Evolutionary conservation across 768 basidiomycete genomes (phyloP), one percentile per base, ranked within the genome.

Genomic region (button mushroom (Agaricus bisporus)): DNA sequence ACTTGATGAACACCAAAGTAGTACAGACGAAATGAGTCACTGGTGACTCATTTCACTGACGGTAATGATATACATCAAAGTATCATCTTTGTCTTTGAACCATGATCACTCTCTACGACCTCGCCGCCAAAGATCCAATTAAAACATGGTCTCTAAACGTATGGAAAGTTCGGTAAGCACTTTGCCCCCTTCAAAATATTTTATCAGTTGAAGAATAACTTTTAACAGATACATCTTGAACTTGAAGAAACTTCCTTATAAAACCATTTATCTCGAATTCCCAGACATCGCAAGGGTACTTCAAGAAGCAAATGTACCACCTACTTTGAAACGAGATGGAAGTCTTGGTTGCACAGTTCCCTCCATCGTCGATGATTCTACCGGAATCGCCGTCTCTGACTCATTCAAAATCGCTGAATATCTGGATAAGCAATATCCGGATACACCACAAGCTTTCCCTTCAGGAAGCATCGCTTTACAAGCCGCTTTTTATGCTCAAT

Each of bases 211-310:
- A n/a, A n/a, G 22, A 3, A 2, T 11, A 32, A 32, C 32, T 1
- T 32, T 15, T 18, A 9, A 10, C 48, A 70, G 69, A 52, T 70
- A 66, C 41, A 58, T 61, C 28, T 59, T 74, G 49, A 72, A 70
- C 55, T 69, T 63, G 61, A 72, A 71, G 61, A 64, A 61, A 1
- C 51, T 71, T 12, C 58, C 72, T 0, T 76, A 76, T 64, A 71
- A 67, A 58, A 80, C 79, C 5, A 68, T 73, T 42, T 79, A 76
- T 74, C 61, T 82, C 51, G 79, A 81, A 53, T 77, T 71, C 55
- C 75, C 75, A 2, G 76, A 82, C 48, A 75, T 84, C 49, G 71
- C 64, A 48, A 20, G 47, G 0, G 58, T 64, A 43, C 63, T 63
- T 60, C 67, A 67, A 51, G 64, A 71, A 49, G 53, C 73, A 17